Evolutionary conservation across 1,284 basidiomycete species (phyloP).

Genomic region (Tilletia setariae): DNA sequence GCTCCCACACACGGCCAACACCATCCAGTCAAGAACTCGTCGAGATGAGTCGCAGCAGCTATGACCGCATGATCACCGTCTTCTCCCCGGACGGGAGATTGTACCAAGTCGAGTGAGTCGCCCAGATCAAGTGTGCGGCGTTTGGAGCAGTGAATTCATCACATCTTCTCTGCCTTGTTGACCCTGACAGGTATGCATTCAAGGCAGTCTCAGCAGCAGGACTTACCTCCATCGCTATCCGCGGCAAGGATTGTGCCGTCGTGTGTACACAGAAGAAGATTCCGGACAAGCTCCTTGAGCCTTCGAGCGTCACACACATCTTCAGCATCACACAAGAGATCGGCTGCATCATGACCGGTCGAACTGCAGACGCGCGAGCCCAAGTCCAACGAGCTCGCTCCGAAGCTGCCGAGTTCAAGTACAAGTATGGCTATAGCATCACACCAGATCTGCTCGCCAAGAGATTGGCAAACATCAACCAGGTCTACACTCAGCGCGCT

Average conservation of each 20-base stretch:
- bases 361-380: conserved; percentile 90
- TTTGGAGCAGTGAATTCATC: too few species aligned
- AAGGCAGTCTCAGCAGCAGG: conserved; percentile 97
- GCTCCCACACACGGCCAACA: neutral
- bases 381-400: conserved; percentile 83
- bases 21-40: neutral
- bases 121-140: neutral
- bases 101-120: conserved; percentile 47
- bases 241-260: conserved; percentile 90
- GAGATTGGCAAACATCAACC: conserved; percentile 95
- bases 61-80: conserved; percentile 54
- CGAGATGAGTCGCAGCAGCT: conserved; percentile 51
- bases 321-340: conserved; percentile 95
- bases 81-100: conserved; percentile 53
- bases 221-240: conserved; percentile 85
- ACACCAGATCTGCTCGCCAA: conserved; percentile 90
- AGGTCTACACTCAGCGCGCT: conserved; percentile 96
- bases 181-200: conserved; percentile 74
- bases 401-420: conserved; percentile 91
- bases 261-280: conserved; percentile 98
- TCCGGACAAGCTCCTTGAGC: conserved; percentile 97
- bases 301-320: conserved; percentile 88
- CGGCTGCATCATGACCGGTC: conserved; percentile 95
- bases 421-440: conserved; percentile 95
- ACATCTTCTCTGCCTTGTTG: too few species aligned